Evolutionary conservation across 192 early-diverging fungal genomes (phyloP).

Genomic region (Haplosporangium gracile): DNA sequence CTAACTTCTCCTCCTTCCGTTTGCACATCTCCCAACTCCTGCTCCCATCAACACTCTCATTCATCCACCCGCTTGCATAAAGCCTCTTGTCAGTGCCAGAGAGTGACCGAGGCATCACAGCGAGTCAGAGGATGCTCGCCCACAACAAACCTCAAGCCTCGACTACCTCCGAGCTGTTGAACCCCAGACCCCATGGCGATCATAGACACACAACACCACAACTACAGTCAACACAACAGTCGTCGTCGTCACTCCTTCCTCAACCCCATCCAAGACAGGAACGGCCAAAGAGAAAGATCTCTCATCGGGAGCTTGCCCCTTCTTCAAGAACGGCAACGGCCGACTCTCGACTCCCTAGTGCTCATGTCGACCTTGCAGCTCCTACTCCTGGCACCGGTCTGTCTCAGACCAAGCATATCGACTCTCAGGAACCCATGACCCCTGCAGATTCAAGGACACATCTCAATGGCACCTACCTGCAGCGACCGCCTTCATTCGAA

Average conservation of each 20-base stretch:
- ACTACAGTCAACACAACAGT: background rate
- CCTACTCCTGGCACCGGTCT: background rate
- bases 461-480: background rate
- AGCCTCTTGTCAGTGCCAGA: background rate
- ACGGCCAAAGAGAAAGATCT: background rate
- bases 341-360: background rate
- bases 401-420: background rate
- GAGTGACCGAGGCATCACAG: background rate
- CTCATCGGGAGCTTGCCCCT: background rate
- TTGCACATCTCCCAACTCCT: background rate
- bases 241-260: background rate
- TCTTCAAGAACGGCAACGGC: background rate
- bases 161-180: background rate
- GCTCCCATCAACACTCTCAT: background rate
- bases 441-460: conserved; percentile 2
- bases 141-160: conserved; percentile 10
- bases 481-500: background rate
- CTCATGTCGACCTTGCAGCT: background rate
- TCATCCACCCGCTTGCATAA: background rate
- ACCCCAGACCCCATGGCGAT: background rate
- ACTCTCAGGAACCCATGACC: conserved; percentile 1
- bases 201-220: background rate
- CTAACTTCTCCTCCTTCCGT: background rate
- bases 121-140: conserved; percentile 9
- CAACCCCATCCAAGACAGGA: background rate